Evolutionary conservation across 2,329 filamentous ascomycete species (phyloP).

Genomic region (Fusarium sp.): DNA sequence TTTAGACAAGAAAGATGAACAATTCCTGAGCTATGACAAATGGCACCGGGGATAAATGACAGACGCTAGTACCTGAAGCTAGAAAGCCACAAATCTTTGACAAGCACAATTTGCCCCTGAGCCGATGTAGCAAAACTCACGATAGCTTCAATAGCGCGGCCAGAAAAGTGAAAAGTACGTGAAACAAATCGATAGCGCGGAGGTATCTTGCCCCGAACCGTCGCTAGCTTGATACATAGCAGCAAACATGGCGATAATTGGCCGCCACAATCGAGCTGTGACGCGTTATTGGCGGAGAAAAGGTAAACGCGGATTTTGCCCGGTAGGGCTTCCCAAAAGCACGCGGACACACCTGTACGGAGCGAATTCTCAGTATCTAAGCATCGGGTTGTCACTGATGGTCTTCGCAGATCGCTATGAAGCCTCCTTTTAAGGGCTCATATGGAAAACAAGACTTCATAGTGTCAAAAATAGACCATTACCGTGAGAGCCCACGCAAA

Average conservation of each 20-base stretch:
- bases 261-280: conserved; percentile 2
- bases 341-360: not conserved
- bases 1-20: too few species aligned
- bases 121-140: not conserved
- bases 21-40: too few species aligned
- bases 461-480: not conserved
- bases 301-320: not conserved
- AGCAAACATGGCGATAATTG: not conserved
- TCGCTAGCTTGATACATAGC: not conserved
- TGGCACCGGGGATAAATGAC: not conserved
- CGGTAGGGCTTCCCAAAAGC: not conserved
- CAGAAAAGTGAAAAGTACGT: not conserved
- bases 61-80: conserved; percentile 7
- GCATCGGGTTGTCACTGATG: not conserved
- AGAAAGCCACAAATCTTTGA: conserved; percentile 1
- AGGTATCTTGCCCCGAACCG: not conserved
- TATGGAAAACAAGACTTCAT: too few species aligned
- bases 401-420: too few species aligned
- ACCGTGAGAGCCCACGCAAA: not conserved
- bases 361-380: not conserved
- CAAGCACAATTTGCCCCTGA: conserved; percentile 17
- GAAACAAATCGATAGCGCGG: conserved; percentile 30
- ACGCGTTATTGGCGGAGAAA: not conserved
- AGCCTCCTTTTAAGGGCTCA: not conserved
- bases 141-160: conserved; percentile 29